phyloP scores from a whole-genome alignment of 2,329 filamentous ascomycete species.

The Fonsecaea erecta region DNA sequence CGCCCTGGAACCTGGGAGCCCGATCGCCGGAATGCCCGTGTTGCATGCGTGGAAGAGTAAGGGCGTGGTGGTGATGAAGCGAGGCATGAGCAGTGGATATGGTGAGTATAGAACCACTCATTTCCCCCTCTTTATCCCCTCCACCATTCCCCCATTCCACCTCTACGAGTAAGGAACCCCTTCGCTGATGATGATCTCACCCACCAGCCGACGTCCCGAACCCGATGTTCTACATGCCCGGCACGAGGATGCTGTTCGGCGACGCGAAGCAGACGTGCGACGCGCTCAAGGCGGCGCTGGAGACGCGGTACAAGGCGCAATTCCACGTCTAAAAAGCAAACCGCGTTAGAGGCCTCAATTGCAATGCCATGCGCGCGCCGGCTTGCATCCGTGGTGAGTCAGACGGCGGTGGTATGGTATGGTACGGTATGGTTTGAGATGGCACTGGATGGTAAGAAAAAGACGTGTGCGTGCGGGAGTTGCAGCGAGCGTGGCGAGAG shows the following conservation, averaged over 20 bases:
- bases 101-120: constrained; percentile 56
- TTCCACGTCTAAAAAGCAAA: constrained; percentile 36
- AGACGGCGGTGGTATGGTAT: no score
- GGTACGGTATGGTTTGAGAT: no score
- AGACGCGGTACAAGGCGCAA: constrained; percentile 35
- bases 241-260: constrained; percentile 88
- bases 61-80: constrained; percentile 91
- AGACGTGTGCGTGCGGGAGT: no score
- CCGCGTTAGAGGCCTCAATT: no score
- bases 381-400: no score
- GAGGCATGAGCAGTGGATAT: constrained; percentile 85
- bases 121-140: not conserved
- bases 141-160: not conserved
- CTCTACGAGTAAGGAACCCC: not conserved
- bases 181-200: not conserved
- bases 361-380: not conserved
- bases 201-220: constrained; percentile 82
- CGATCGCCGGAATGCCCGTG: constrained; percentile 91
- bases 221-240: constrained; percentile 87
- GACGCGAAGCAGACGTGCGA: constrained; percentile 85
- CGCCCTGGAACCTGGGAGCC: constrained; percentile 77
- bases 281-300: constrained; percentile 45
- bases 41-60: constrained; percentile 93
- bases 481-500: no score
- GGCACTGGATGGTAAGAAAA: no score